Base-by-base conservation (phyloP, 192 early-diverging fungal genomes). In the Podila minutissima region DNA sequence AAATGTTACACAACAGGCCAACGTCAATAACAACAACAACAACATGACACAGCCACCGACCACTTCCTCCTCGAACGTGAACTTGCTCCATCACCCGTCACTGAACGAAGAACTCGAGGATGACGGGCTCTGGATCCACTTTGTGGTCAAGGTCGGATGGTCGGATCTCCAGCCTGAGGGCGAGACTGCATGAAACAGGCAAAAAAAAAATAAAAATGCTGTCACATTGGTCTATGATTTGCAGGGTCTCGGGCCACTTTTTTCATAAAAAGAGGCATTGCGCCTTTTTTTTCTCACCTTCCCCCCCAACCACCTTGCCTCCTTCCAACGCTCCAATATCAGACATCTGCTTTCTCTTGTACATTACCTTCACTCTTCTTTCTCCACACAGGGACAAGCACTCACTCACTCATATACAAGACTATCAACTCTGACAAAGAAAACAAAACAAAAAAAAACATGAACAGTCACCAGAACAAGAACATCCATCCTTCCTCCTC, bases 101-200 rank as follows among this genome's bases (percentile, higher is more conserved):
- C 32, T 33, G n/a, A 46, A 41, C 24, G 76, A 69, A 10, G 77
- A 81, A 8, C 26, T 33, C 3, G 71, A 81, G 55, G 77, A 81
- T 61, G 77, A 81, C 33, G 77, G 77, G 2, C 71, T 81, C 1
- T 81, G 77, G 77, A 69, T 81, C 62, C 71, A 81, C 33, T 81
- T 81, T 81, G 77, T 81, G 24, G 77, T 81, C 38, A 81, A 81
- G 58, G 71, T 81, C 13, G 77, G 77, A 46, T 81, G 77, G 77
- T 69, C 71, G 2, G 77, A 81, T 60, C 38, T 62, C 11, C 65
- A 73, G 46, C 46, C 28, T 10, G 38, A 59, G 5, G 46, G 6
- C 22, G 72, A 74, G 31, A 79, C 67, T 37, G 70, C 62, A 55
- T 55, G 53, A 55, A 55, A 24, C 20, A 53, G 53, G 53, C 33